Base-by-base conservation (phyloP, 768 basidiomycete genomes). In the Phaeotremella fagi region DNA sequence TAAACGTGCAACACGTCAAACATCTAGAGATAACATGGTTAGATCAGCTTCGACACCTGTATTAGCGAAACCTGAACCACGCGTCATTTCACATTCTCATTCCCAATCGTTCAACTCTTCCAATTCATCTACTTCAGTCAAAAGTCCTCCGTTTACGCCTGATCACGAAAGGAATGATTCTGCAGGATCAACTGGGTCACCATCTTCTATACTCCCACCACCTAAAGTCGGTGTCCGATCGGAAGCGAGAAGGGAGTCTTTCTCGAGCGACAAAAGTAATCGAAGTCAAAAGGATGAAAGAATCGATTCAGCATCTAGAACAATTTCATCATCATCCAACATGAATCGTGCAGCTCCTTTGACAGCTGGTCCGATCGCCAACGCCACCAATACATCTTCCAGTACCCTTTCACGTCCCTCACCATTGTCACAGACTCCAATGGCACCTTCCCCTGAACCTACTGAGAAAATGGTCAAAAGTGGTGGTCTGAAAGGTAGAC, bases 401-500 rank as follows among this genome's bases (percentile, higher is more conserved):
- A 26, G 41, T 16, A 24, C 28, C 28, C 54, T 54, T 16, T 37
- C 61, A 6, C 45, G 67, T 16, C 60, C 71, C 26, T 86, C 85
- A 20, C 86, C 86, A 28, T 76, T 86, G 24, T 85, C 84, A 18
- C 85, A 87, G 70, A 82, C 82, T n/a, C 38, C 38, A 6, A 41
- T 41, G 38, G 38, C 38, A 41, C 52, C 59, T 43, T 81, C 76
- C 51, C 82, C 82, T 24, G 74, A 82, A 26, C 57, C 58, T 22
- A 57, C 56, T 25, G 64, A 66, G 15, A 59, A 61, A 47, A 58
- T 54, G 56, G 58, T 54, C 22, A 72, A 70, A 42, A 59, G 52
- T 22, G 80, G 82, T 14, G 89, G 89, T 0, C 78, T 92, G 59
- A 90, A 89, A 70, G 84, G 82, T 61, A 82, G 83, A 52, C 78